A percentile compares a stretch with the other conserved stretches of the same genome.
Evolutionary conservation across 78 protist species (phyloP).

Genomic region (Dictyostelium brefeldianum): DNA sequence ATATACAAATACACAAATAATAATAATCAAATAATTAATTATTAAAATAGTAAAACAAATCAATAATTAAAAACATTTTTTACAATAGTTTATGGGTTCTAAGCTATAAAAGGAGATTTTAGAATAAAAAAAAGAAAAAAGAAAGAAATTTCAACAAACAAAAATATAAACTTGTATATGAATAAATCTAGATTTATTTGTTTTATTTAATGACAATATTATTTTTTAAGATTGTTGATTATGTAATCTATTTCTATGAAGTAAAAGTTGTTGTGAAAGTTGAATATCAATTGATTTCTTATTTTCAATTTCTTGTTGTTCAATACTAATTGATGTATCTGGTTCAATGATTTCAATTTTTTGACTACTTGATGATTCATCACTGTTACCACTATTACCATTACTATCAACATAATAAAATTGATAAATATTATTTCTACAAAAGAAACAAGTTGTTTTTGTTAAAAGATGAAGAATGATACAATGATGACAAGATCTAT

Average conservation of each 20-base stretch:
- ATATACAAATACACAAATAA: too few species aligned
- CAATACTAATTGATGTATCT: background rate
- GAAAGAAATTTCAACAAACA: too few species aligned
- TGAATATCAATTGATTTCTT: constrained; percentile 6
- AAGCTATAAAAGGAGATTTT: too few species aligned
- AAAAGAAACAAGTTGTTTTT: constrained; percentile 11
- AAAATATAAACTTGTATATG: too few species aligned
- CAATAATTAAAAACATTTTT: too few species aligned
- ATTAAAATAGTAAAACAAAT: too few species aligned
- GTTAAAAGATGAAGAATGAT: constrained; percentile 20
- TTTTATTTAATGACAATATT: too few species aligned
- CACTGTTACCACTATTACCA: background rate
- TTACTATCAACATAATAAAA: background rate
- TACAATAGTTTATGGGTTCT: too few species aligned
- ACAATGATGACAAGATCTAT: constrained; percentile 40
- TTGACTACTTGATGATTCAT: background rate
- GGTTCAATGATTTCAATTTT: background rate
- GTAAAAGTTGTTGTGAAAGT: constrained; percentile 8
- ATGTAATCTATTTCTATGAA: constrained; percentile 13
- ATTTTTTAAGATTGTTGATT: background rate
- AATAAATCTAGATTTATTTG: too few species aligned
- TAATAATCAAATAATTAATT: too few species aligned
- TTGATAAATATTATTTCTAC: constrained; percentile 2
- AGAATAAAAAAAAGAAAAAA: too few species aligned
- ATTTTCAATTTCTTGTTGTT: background rate